Evolutionary conservation across 2,329 filamentous ascomycete species (phyloP).

Genomic region (Graphilbum sp.): DNA sequence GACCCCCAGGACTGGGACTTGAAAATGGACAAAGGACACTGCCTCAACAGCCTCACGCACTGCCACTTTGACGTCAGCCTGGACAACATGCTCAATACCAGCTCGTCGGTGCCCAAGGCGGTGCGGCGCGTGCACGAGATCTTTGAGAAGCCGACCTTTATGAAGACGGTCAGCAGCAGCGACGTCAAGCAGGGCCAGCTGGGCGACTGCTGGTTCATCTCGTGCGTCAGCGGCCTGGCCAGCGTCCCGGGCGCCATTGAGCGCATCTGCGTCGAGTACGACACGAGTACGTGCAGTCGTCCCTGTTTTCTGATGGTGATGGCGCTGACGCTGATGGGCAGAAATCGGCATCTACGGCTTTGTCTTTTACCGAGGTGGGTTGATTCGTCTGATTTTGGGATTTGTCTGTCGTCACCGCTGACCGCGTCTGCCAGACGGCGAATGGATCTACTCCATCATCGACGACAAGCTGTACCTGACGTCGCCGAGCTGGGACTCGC

Average conservation of each 20-base stretch:
- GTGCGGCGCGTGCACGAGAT: constrained; percentile 64
- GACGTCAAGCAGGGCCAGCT: constrained; percentile 65
- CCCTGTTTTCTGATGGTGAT: background rate
- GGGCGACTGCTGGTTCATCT: constrained; percentile 76
- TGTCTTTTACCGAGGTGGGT: constrained; percentile 57
- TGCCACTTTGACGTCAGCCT: constrained; percentile 29
- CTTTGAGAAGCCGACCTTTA: constrained; percentile 57
- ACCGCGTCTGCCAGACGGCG: constrained; percentile 39
- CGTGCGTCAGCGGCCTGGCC: constrained; percentile 58
- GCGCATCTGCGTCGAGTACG: constrained; percentile 58
- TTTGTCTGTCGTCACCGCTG: background rate
- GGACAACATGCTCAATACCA: constrained; percentile 27
- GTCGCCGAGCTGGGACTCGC: constrained; percentile 68
- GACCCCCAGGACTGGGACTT: constrained; percentile 44
- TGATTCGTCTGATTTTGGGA: background rate
- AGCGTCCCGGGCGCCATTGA: constrained; percentile 57
- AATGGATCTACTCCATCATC: constrained; percentile 84
- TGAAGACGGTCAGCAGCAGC: constrained; percentile 46
- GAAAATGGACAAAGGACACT: constrained; percentile 43
- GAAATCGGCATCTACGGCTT: constrained; percentile 77
- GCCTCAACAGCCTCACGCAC: constrained; percentile 34
- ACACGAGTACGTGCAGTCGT: constrained; percentile 37
- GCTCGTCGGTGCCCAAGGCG: constrained; percentile 45
- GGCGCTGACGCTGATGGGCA: constrained; percentile 5
- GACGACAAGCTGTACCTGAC: constrained; percentile 82